Percentiles rank a stretch among this genome's conserved stretches.
These are phyloP conservation scores for Amanita rimosa DNA, from an alignment of 768 basidiomycete genomes.

Conservation along the genomic window DNA sequence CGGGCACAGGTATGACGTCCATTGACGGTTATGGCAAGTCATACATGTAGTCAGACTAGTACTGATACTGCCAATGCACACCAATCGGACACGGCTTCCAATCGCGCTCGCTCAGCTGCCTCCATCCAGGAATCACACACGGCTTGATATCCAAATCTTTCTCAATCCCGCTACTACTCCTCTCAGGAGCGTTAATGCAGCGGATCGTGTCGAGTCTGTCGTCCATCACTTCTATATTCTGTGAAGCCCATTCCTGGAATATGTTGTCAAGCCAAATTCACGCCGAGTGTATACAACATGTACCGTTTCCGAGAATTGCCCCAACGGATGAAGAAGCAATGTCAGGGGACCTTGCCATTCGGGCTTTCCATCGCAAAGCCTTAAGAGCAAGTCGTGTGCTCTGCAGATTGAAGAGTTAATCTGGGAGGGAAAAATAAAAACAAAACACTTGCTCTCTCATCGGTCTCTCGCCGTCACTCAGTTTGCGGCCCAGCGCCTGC, in stretches of 20 bases:
- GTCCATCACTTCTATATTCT: constrained; percentile 44
- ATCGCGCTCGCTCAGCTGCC: constrained; percentile 20
- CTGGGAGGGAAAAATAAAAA: not conserved
- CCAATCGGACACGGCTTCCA: constrained; percentile 71
- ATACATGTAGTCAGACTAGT: too few species aligned
- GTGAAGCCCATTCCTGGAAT: constrained; percentile 37
- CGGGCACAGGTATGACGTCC: not conserved
- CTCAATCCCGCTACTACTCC: not conserved
- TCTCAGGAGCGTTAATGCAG: not conserved
- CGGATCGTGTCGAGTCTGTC: constrained; percentile 27
- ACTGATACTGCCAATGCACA: too few species aligned
- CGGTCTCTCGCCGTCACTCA: constrained; percentile 10
- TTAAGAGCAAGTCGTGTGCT: not conserved
- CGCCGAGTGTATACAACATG: constrained; percentile 2
- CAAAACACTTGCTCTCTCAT: constrained; percentile 23
- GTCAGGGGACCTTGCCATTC: constrained; percentile 13
- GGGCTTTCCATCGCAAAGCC: constrained; percentile 1
- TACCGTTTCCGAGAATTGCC: constrained; percentile 11
- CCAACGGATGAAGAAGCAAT: constrained; percentile 12
- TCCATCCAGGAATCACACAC: constrained; percentile 35
- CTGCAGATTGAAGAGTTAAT: not conserved
- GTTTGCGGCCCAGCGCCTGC: constrained; percentile 32
- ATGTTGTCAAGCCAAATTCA: not conserved
- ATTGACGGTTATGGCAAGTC: not conserved
- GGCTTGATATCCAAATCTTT: not conserved